Conservation (phyloP, 176 grass and related monocot species). For the Lolium multiflorum region DNA sequence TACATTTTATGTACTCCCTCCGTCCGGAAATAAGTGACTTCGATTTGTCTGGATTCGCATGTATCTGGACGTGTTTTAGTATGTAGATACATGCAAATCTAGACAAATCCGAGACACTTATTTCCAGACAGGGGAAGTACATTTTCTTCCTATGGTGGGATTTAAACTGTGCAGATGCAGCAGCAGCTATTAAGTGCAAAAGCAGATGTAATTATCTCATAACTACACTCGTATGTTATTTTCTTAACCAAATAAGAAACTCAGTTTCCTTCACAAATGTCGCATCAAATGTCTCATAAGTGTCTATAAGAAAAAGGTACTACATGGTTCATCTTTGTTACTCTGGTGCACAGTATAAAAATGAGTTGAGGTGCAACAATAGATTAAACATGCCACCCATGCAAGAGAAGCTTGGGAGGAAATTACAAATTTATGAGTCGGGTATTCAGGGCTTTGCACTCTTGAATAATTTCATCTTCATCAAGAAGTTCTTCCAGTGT, state of each 20-base stretch:
- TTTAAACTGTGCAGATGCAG: slow-evolving; percentile 25
- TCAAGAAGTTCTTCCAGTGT: slow-evolving; percentile 98
- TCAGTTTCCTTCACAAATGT: not conserved
- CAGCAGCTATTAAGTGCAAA: slow-evolving; percentile 23
- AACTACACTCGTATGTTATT: not conserved
- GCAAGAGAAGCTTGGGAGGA: slow-evolving; percentile 31
- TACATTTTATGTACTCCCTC: not conserved
- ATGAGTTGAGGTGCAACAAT: not conserved
- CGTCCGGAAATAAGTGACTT: too few relatives aligned
- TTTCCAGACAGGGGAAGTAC: too few relatives aligned
- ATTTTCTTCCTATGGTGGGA: slow-evolving; percentile 27
- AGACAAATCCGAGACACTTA: too few relatives aligned
- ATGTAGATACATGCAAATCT: too few relatives aligned
- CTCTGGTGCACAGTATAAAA: slow-evolving; percentile 13
- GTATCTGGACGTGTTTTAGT: too few relatives aligned
- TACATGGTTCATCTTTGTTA: not conserved
- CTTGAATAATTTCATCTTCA: slow-evolving; percentile 99
- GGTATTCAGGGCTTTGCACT: slow-evolving; percentile 98
- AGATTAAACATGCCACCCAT: not conserved
- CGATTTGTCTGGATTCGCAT: too few relatives aligned
- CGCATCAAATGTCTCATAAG: slow-evolving; percentile 13
- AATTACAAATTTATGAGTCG: slow-evolving; percentile 98
- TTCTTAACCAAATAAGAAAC: slow-evolving; percentile 25
- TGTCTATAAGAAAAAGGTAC: not conserved
- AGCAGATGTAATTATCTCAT: slow-evolving; percentile 10